Percentiles rank a stretch among this genome's conserved stretches.
Evolutionary conservation across 257 asterid species (phyloP).

Genomic region (Capsicum baccatum): DNA sequence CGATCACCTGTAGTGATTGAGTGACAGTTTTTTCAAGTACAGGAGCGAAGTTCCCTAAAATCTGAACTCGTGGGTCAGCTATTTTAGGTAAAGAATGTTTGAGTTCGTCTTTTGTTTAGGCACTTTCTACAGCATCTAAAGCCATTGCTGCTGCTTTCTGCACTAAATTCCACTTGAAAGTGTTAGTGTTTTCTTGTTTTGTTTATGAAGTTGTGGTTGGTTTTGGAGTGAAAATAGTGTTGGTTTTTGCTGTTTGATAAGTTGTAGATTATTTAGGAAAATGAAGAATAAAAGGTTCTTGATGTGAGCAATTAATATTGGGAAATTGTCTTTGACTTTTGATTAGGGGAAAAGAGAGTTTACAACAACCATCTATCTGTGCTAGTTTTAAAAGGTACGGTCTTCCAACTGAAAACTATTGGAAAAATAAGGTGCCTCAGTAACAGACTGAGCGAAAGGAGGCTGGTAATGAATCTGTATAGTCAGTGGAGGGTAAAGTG

Average conservation of each 20-base stretch:
- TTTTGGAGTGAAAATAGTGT: constrained; percentile 18
- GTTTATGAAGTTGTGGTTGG: constrained; percentile 12
- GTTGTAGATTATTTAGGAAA: constrained; percentile 54
- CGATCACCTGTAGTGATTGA: constrained; percentile 65
- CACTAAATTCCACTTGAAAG: constrained; percentile 59
- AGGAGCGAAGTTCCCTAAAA: constrained; percentile 92
- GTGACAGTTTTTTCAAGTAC: constrained; percentile 79
- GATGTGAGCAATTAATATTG: constrained; percentile 52
- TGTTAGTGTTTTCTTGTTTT: neutral
- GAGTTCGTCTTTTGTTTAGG: constrained; percentile 64
- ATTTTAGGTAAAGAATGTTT: constrained; percentile 80
- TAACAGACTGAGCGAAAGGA: too few species aligned
- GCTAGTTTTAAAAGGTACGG: too few species aligned
- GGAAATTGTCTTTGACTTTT: constrained; percentile 17
- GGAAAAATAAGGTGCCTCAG: too few species aligned
- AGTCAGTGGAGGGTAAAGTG: too few species aligned
- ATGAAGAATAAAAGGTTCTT: constrained; percentile 58
- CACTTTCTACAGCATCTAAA: constrained; percentile 72
- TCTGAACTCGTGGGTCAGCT: constrained; percentile 84
- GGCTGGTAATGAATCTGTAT: too few species aligned
- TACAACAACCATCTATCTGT: too few species aligned
- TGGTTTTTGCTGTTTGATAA: constrained; percentile 39
- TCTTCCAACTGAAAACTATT: too few species aligned
- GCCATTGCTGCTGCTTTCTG: constrained; percentile 87
- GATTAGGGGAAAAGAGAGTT: constrained; percentile 25